Evolutionary conservation across 805 yeast species (phyloP), one percentile per base, ranked within the genome.

Genomic region (Metschnikowia bowlesiae): DNA sequence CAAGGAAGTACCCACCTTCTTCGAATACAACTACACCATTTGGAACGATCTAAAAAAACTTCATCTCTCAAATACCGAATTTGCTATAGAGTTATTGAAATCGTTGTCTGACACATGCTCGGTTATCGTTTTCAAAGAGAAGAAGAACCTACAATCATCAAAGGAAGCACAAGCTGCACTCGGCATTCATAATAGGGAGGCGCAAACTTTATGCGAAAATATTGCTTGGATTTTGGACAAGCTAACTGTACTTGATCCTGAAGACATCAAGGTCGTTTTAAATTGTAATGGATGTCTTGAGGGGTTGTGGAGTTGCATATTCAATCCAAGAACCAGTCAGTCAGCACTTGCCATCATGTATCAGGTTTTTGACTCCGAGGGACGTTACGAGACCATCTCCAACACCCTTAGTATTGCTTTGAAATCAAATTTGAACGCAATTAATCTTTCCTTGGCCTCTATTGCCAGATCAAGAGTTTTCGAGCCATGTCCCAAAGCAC

Each of bases 221-320:
- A 50, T 70, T 18, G 58, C 57, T 3, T 45, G 53, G 0, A 50
- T 68, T 18, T 59, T 70, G 40, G 74, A 68, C 16, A 69, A 67
- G 45, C 50, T 72, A 8, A 62, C 73, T 22, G 55, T 71, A 46
- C 59, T 65, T 10, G 70, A 71, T 14, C 65, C 69, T 6, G 44
- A 52, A 0, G 53, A 53, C 5, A 53, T 73, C 22, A 56, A 59
- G 37, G 48, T 49, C 3, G 56, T 70, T 0, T 60, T 71, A 22
- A 38, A 44, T 1, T 59, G 66, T n/a, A 48, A 47, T 0, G 64
- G 67, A 2, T 76, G 82, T 4, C 70, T 85, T 44, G 62, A 64
- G n/a, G 86, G 91, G 0, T 75, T 87, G 49, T 86, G 95, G 88
- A 76, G 89, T 0, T 82, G 88, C 61, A 69, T 88, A 2, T 80